A percentile compares a stretch with the other conserved stretches of the same genome.
Conservation (phyloP, 2,329 filamentous ascomycete genomes). For the Lecanicillium sp. region DNA sequence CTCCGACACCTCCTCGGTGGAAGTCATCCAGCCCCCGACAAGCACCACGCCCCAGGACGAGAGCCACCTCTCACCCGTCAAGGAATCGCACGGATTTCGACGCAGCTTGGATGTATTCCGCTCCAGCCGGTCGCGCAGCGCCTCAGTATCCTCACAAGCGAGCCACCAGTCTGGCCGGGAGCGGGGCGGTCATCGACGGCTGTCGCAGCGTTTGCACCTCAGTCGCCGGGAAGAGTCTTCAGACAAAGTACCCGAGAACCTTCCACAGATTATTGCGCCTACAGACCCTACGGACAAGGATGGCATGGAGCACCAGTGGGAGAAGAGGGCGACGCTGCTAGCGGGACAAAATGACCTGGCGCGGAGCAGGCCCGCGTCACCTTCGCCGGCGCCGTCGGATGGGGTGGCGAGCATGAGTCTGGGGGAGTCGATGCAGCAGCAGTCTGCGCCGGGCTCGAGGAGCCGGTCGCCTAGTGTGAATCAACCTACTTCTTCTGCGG, state of each 20-base stretch:
- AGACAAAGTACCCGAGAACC: slow-evolving; percentile 66
- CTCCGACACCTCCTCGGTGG: slow-evolving; percentile 72
- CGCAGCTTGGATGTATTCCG: slow-evolving; percentile 39
- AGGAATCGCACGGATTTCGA: slow-evolving; percentile 24
- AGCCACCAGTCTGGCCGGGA: slow-evolving; percentile 25
- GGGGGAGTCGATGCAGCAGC: slow-evolving; percentile 11
- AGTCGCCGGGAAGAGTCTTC: slow-evolving; percentile 51
- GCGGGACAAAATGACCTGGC: slow-evolving; percentile 53
- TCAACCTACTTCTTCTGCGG: slow-evolving; percentile 36
- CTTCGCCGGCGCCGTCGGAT: slow-evolving; percentile 17
- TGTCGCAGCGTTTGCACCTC: slow-evolving; percentile 67
- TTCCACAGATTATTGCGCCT: slow-evolving; percentile 61
- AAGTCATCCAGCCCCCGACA: slow-evolving; percentile 65
- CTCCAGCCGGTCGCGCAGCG: slow-evolving; percentile 38
- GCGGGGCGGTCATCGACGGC: slow-evolving; percentile 27
- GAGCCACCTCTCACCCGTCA: slow-evolving; percentile 20
- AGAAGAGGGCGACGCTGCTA: slow-evolving; percentile 84
- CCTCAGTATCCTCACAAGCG: slow-evolving; percentile 34
- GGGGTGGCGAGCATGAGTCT: slow-evolving; percentile 20
- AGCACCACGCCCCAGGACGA: slow-evolving; percentile 19
- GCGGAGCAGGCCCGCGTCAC: slow-evolving; percentile 33
- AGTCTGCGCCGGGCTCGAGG: neutral
- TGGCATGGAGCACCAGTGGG: slow-evolving; percentile 68
- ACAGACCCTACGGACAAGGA: slow-evolving; percentile 35
- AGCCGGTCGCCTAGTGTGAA: slow-evolving; percentile 16